Percentiles rank a stretch among this genome's conserved stretches.
Conservation (phyloP, 257 asterid species). For the Capsicum rhomboideum region DNA sequence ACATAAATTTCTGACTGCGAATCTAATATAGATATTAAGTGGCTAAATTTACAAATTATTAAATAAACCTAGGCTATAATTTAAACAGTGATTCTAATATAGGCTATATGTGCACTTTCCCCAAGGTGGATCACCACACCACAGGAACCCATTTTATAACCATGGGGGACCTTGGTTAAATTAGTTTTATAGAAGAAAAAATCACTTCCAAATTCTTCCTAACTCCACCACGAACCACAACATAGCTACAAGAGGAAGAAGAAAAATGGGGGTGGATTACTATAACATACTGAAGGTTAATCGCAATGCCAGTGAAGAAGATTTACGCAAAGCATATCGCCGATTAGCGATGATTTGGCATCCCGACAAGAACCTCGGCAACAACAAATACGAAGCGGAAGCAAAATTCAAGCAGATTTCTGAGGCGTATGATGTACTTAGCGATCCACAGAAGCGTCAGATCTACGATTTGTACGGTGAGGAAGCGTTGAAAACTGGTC, state of each 20-base stretch:
- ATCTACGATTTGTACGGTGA: slow-evolving; percentile 98
- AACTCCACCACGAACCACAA: too few relatives aligned
- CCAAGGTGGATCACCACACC: neutral
- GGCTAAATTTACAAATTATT: too few relatives aligned
- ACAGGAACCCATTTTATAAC: neutral
- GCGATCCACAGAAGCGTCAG: slow-evolving; percentile 99
- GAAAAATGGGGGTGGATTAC: slow-evolving; percentile 84
- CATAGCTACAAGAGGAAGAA: too few relatives aligned
- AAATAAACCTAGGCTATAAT: too few relatives aligned
- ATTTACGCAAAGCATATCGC: slow-evolving; percentile 77
- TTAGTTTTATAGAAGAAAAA: neutral
- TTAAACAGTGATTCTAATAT: too few relatives aligned
- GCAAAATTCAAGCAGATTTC: slow-evolving; percentile 94
- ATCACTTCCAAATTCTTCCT: neutral
- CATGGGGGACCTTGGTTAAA: neutral
- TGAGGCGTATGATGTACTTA: slow-evolving; percentile 89
- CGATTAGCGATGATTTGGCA: slow-evolving; percentile 98
- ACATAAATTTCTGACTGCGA: too few relatives aligned
- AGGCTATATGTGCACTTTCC: too few relatives aligned
- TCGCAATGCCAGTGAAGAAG: slow-evolving; percentile 88
- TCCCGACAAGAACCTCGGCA: slow-evolving; percentile 71
- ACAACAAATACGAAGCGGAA: slow-evolving; percentile 72
- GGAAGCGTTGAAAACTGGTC: slow-evolving; percentile 87
- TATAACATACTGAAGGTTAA: slow-evolving; percentile 92
- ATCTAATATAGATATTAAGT: too few relatives aligned